Base-by-base conservation (phyloP, 225 moss, liverwort and hornwort species). In the Takakia lepidozioides region DNA sequence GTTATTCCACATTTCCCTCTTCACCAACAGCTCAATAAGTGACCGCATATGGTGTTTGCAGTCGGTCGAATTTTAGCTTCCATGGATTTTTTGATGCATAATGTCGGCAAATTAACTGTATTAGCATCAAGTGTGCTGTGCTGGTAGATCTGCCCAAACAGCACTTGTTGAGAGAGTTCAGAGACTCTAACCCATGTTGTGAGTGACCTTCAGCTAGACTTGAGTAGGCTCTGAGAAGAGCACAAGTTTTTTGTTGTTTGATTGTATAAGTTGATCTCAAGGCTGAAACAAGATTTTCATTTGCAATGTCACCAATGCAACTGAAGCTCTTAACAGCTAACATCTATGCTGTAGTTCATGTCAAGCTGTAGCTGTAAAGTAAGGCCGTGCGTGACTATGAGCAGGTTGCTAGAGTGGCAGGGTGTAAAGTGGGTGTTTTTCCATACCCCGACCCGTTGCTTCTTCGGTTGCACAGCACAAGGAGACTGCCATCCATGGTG, bases 361-460 rank as follows among this genome's bases (percentile, higher is more conserved):
- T n/a, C n/a, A n/a, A n/a, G n/a, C n/a, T n/a, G 34, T 35, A 35
- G 34, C 14, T 14, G 7, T 35, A 35, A 35, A 14, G 8, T 14
- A 6, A 14, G 14, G 34, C 14, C 7, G 34, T 35, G 34, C 34
- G 14, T 35, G 7, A 7, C 34, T 35, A 14, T 35, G 8, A 35
- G 34, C 34, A 35, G 34, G 34, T 14, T 35, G 34, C 34, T 35
- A 14, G 34, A 7, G 34, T 35, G 34, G 34, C 14, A 35, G 34
- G 34, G 34, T 35, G 34, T 35, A 35, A 14, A 35, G 34, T 35
- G 34, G 34, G 34, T 35, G 34, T 35, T 35, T 35, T 35, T 35
- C 34, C 8, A 35, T 14, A 35, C 34, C 14, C 8, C 14, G 34
- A 35, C 34, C 34, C 34, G 34, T 14, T 6, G 34, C 34, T 35